phyloP scores from a whole-genome alignment of 768 basidiomycete species.

The Auricularia heimuer region DNA sequence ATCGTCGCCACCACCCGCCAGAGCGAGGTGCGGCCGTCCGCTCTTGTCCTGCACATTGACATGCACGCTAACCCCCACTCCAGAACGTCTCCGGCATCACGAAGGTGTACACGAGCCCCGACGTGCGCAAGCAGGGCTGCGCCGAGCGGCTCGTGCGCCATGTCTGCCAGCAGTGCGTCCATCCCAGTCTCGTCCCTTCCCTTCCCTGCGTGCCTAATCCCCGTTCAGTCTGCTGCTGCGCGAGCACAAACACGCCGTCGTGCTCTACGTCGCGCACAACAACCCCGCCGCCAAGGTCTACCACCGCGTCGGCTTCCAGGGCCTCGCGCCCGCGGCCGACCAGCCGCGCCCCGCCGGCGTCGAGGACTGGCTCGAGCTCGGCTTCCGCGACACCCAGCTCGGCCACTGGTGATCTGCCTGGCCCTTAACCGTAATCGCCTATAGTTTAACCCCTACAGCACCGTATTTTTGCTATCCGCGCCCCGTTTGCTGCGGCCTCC shows the following conservation, averaged over 20 bases:
- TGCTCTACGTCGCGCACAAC: constrained; percentile 55
- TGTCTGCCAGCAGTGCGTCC: constrained; percentile 13
- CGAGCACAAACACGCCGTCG: constrained; percentile 40
- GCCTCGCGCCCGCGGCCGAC: constrained; percentile 28
- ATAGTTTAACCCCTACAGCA: neutral
- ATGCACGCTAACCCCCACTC: neutral
- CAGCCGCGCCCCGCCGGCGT: constrained; percentile 30
- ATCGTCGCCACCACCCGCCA: constrained; percentile 62
- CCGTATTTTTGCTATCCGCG: too few relatives aligned
- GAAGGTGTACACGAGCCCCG: constrained; percentile 56
- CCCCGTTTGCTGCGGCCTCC: too few relatives aligned
- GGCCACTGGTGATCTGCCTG: constrained; percentile 50
- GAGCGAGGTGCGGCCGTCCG: constrained; percentile 16
- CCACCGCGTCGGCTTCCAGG: constrained; percentile 54
- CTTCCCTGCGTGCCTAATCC: constrained; percentile 1
- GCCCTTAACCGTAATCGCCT: too few relatives aligned
- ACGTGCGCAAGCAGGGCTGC: constrained; percentile 43
- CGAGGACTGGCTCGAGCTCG: constrained; percentile 56
- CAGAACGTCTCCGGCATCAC: constrained; percentile 51
- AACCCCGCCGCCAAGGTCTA: constrained; percentile 46
- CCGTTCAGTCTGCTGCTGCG: constrained; percentile 29
- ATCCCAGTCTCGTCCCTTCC: neutral
- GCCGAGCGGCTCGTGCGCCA: constrained; percentile 52
- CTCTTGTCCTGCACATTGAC: neutral
- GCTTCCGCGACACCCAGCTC: constrained; percentile 41